A percentile compares a stretch with the other conserved stretches of the same genome.
Conservation (phyloP, 768 basidiomycete genomes). For the Leccinum aurantiacum region DNA sequence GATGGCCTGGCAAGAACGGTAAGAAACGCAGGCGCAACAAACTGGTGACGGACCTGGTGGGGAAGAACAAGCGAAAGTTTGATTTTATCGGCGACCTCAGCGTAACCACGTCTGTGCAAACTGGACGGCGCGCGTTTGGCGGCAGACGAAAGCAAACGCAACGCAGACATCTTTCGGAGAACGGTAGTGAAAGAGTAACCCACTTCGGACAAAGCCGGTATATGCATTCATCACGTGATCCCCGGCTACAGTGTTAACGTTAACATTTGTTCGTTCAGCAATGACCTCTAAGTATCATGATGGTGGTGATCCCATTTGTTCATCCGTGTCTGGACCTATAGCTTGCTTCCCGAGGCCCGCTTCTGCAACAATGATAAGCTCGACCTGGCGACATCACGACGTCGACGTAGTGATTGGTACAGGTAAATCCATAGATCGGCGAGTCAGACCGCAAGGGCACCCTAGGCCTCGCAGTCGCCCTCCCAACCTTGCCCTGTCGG, state of each 20-base stretch:
- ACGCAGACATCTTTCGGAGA: conserved; percentile 60
- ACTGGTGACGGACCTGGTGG: conserved; percentile 71
- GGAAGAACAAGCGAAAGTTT: conserved; percentile 92
- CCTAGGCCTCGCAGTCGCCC: too few species aligned
- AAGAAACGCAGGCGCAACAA: conserved; percentile 7
- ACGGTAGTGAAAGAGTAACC: not conserved
- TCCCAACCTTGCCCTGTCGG: too few species aligned
- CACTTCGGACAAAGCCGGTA: conserved; percentile 32
- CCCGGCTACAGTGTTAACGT: too few species aligned
- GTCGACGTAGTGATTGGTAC: too few species aligned
- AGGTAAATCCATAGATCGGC: too few species aligned
- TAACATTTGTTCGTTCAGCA: not conserved
- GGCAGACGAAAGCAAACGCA: conserved; percentile 67
- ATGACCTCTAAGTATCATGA: too few species aligned
- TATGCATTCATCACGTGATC: conserved; percentile 23
- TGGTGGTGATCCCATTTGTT: too few species aligned
- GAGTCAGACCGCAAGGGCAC: too few species aligned
- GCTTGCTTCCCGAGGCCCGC: not conserved
- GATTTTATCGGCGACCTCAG: conserved; percentile 88
- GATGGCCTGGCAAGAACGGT: conserved; percentile 61
- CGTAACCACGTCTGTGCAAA: conserved; percentile 79
- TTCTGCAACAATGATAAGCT: not conserved
- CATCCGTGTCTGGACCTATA: not conserved
- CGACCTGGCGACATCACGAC: not conserved
- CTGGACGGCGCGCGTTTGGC: conserved; percentile 57